These are phyloP conservation scores for Musa acuminata DNA, from an alignment of 176 grass and related monocot species.

Conservation along the genomic window DNA sequence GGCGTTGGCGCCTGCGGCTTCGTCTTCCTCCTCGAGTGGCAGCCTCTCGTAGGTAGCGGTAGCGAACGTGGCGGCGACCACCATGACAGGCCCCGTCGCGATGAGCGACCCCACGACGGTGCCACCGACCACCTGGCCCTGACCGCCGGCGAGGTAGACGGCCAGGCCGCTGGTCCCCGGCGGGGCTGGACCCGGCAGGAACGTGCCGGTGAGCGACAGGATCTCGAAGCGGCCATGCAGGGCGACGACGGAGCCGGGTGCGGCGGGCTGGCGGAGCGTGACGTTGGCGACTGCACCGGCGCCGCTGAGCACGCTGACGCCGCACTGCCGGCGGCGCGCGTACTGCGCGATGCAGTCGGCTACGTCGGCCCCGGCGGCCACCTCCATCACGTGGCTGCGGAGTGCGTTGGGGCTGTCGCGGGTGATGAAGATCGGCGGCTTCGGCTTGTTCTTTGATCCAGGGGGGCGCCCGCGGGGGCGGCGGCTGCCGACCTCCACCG, in stretches of 20 bases:
- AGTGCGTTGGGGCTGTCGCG: conserved; percentile 23
- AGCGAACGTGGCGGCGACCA: conserved; percentile 15
- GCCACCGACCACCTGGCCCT: conserved; percentile 23
- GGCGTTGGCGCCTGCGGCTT: background rate
- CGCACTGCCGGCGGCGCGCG: conserved; percentile 21
- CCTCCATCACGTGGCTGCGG: conserved; percentile 23
- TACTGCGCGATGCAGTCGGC: conserved; percentile 16
- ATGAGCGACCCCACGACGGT: conserved; percentile 12
- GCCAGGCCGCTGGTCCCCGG: conserved; percentile 10
- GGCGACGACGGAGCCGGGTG: conserved; percentile 5
- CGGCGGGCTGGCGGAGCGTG: conserved; percentile 12
- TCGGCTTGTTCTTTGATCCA: conserved; percentile 20
- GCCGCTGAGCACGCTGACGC: conserved; percentile 22
- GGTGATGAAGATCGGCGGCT: conserved; percentile 18
- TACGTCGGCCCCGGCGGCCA: conserved; percentile 7
- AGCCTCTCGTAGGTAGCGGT: conserved; percentile 25
- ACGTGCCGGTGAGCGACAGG: conserved; percentile 16
- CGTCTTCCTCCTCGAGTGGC: conserved; percentile 12
- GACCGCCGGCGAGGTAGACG: conserved; percentile 16
- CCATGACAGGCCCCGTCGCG: conserved; percentile 9
- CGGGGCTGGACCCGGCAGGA: conserved; percentile 9
- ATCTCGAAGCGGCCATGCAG: conserved; percentile 22
- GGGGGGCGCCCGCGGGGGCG: conserved; percentile 10
- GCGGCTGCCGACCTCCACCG: conserved; percentile 1
- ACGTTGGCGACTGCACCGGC: conserved; percentile 14